A percentile compares a stretch with the other conserved stretches of the same genome.
Evolutionary conservation across 2,329 filamentous ascomycete species (phyloP).

Genomic region (Fusarium illudens): DNA sequence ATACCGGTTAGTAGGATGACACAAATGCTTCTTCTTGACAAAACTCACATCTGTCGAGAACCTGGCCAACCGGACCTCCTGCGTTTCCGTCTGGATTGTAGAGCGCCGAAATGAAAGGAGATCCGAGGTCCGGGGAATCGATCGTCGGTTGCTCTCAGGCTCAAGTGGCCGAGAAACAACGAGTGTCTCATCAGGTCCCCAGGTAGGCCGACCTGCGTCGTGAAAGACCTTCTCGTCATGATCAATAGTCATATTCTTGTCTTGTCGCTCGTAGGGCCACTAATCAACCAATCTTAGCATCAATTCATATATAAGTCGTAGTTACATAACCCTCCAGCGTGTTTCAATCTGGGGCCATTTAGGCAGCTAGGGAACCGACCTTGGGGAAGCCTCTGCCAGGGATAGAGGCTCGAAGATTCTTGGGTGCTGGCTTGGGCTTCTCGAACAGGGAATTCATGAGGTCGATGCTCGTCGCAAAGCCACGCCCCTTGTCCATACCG

Average conservation of each 20-base stretch:
- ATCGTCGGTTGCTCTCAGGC: slow-evolving; percentile 52
- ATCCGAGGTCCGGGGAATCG: slow-evolving; percentile 38
- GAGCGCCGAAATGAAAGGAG: slow-evolving; percentile 47
- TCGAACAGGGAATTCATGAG: slow-evolving; percentile 95
- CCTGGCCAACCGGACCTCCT: slow-evolving; percentile 71
- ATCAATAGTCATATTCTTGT: slow-evolving; percentile 73
- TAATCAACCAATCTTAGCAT: slow-evolving; percentile 63
- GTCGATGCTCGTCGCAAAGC: slow-evolving; percentile 90
- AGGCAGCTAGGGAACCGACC: slow-evolving; percentile 75
- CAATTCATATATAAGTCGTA: slow-evolving; percentile 45
- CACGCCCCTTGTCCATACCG: slow-evolving; percentile 61
- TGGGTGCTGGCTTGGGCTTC: slow-evolving; percentile 67
- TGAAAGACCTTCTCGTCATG: slow-evolving; percentile 74
- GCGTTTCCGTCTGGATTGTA: slow-evolving; percentile 68
- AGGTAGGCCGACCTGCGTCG: slow-evolving; percentile 78
- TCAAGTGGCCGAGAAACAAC: slow-evolving; percentile 60
- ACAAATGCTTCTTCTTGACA: no score
- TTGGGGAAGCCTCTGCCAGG: slow-evolving; percentile 76
- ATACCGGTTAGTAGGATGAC: slow-evolving; percentile 17
- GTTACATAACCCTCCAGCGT: slow-evolving; percentile 45
- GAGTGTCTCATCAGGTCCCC: slow-evolving; percentile 78
- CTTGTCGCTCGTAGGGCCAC: slow-evolving; percentile 87
- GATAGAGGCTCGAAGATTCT: slow-evolving; percentile 61
- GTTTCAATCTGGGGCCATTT: slow-evolving; percentile 41
- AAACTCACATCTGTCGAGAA: slow-evolving; percentile 63